Percentiles rank a stretch among this genome's conserved stretches.
phyloP scores from a whole-genome alignment of 2,329 filamentous ascomycete species.

The Verticillium isaacii region DNA sequence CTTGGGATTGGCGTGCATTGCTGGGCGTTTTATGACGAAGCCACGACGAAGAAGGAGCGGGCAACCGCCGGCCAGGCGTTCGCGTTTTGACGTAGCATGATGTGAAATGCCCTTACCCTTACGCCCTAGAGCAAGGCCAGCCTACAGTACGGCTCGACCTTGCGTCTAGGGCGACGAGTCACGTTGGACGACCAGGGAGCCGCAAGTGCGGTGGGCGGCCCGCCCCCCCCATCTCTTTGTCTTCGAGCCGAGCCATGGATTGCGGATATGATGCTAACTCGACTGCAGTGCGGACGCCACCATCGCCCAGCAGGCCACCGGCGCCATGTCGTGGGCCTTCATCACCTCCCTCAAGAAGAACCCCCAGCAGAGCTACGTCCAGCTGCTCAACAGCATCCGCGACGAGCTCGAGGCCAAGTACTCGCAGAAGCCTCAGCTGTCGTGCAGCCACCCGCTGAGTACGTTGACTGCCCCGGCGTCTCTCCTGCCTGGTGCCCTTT shows the following conservation, averaged over 20 bases:
- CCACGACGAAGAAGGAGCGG: neutral
- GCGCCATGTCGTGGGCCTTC: conserved; percentile 98
- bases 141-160: conserved; percentile 26
- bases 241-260: neutral
- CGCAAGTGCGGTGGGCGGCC: conserved; percentile 4
- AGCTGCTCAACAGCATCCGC: conserved; percentile 91
- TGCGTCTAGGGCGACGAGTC: conserved; percentile 40
- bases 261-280: neutral
- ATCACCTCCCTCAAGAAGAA: conserved; percentile 88
- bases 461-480: conserved; percentile 31
- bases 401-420: conserved; percentile 86
- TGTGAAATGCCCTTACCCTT: neutral
- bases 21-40: neutral
- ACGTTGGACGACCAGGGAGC: conserved; percentile 29
- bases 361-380: conserved; percentile 91
- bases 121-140: conserved; percentile 37
- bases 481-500: neutral
- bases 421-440: conserved; percentile 90
- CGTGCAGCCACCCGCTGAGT: conserved; percentile 94
- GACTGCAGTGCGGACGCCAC: conserved; percentile 73
- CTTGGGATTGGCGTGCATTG: neutral
- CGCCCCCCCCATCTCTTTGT: neutral
- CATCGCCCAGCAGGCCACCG: conserved; percentile 83
- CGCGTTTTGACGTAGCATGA: neutral
- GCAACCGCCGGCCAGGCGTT: neutral